Evolutionary conservation across 768 basidiomycete genomes (phyloP).

Genomic region (Hericium alpestre): DNA sequence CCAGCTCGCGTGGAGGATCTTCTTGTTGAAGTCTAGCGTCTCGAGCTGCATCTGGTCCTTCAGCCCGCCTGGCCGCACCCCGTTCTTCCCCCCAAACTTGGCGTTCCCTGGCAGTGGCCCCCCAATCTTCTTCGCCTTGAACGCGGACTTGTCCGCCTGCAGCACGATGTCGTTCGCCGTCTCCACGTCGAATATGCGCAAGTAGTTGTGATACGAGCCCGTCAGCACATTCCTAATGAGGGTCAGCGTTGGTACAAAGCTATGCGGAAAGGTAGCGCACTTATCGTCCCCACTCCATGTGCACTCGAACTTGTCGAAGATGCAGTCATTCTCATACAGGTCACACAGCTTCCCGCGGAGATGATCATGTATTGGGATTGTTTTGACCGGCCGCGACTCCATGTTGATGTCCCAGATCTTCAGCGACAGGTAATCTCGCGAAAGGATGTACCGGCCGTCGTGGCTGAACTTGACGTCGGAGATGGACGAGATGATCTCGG

Average conservation of each 20-base stretch:
- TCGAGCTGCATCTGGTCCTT: slow-evolving; percentile 84
- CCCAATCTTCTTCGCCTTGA: slow-evolving; percentile 98
- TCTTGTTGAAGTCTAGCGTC: slow-evolving; percentile 90
- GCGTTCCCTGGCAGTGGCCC: slow-evolving; percentile 69
- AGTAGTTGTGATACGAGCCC: slow-evolving; percentile 99
- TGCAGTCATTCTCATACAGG: slow-evolving; percentile 98
- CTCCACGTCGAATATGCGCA: slow-evolving; percentile 96
- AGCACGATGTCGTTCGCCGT: slow-evolving; percentile 81
- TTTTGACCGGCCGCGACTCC: slow-evolving; percentile 93
- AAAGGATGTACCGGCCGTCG: slow-evolving; percentile 93
- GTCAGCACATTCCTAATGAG: slow-evolving; percentile 81
- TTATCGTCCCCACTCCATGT: slow-evolving; percentile 94
- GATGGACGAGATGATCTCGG: slow-evolving; percentile 98
- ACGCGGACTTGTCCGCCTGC: slow-evolving; percentile 98
- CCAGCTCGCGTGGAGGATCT: slow-evolving; percentile 94
- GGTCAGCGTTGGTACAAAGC: background rate
- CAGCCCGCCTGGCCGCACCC: slow-evolving; percentile 53
- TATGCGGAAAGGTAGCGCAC: slow-evolving; percentile 45
- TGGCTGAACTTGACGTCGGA: slow-evolving; percentile 99
- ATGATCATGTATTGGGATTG: slow-evolving; percentile 97
- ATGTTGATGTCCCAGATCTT: slow-evolving; percentile 99
- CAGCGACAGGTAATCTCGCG: slow-evolving; percentile 92
- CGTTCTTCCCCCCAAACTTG: slow-evolving; percentile 52
- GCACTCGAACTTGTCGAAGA: slow-evolving; percentile 99
- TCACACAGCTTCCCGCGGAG: slow-evolving; percentile 95